Evolutionary conservation across 176 grass and related monocot species (phyloP), one percentile per base, ranked within the genome.

Genomic region (Oryza brachyantha): DNA sequence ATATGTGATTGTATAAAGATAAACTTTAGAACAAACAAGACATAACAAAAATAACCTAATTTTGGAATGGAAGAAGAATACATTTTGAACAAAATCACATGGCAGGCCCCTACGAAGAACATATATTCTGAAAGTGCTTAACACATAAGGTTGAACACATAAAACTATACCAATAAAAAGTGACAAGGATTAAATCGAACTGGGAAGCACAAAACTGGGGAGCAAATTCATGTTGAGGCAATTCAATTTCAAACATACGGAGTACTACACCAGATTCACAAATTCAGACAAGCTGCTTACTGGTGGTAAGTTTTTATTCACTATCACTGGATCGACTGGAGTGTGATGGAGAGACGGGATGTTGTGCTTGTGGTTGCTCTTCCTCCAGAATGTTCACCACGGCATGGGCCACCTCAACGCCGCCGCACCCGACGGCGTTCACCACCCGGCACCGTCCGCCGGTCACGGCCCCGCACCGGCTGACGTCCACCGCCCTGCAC

Each of bases 401-500:
- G 21, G 86, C 91, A 19, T 59, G 79, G 38, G 69, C 13, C 37
- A 93, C 84, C 2, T 76, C 81, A 40, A 93, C 55, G 28, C 37
- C 87, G 11, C 86, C 79, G 68, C 91, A 93, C 0, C 59, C 61
- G 0, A 66, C 45, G 27, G 72, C 80, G 79, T 85, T 86, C 0
- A 85, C 87, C 46, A 70, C 27, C 45, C 87, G 84, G 80, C 91
- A 93, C 8, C 87, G 72, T 16, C 74, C 87, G 29, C 88, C 75
- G 46, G 28, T 84, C 68, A 90, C 75, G 13, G 81, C 60, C 21
- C 87, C 81, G 46, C 91, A 93, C 0, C 87, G 87, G 73, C 16
- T 75, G 16, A 84, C 76, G 73, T 84, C 72, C 31, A 88, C 91
- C 7, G 24, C 74, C 71, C 46, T 82, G 81, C 87, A 93, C 48